Percentiles rank a stretch among this genome's conserved stretches.
phyloP scores from a whole-genome alignment of 2,329 filamentous ascomycete genomes.

The Epichloe typhina region DNA sequence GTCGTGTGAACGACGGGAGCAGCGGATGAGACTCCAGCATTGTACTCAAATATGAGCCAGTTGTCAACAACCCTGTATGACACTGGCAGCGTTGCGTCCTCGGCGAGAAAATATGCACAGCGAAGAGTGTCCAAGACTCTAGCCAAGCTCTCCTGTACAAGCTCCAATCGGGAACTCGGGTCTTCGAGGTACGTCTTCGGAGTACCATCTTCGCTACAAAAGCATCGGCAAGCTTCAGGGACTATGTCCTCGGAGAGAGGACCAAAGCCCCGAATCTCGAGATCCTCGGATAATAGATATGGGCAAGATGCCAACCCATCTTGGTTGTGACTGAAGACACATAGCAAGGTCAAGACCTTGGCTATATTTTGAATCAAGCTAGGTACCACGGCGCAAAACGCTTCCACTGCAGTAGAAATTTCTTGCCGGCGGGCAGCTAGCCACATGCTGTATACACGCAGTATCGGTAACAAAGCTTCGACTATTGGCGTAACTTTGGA shows the following conservation, averaged over 20 bases:
- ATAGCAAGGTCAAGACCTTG: slow-evolving; percentile 35
- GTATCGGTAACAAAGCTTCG: slow-evolving; percentile 33
- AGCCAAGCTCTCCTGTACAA: slow-evolving; percentile 27
- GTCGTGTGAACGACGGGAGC: not conserved
- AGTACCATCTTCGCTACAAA: slow-evolving; percentile 20
- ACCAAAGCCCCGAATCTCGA: slow-evolving; percentile 30
- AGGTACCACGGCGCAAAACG: slow-evolving; percentile 31
- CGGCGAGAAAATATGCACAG: slow-evolving; percentile 34
- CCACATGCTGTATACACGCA: slow-evolving; percentile 43
- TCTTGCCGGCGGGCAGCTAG: slow-evolving; percentile 33
- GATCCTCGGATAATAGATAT: slow-evolving; percentile 40
- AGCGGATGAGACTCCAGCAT: slow-evolving; percentile 5
- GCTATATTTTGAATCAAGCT: slow-evolving; percentile 34
- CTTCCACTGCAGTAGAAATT: slow-evolving; percentile 30
- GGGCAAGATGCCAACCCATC: slow-evolving; percentile 26
- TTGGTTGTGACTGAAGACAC: slow-evolving; percentile 27
- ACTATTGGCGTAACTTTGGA: slow-evolving; percentile 23
- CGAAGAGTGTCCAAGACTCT: slow-evolving; percentile 35
- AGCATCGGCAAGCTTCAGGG: slow-evolving; percentile 26
- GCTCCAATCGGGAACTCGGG: slow-evolving; percentile 17
- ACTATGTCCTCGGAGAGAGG: slow-evolving; percentile 27
- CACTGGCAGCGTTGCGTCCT: slow-evolving; percentile 27
- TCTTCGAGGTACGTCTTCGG: slow-evolving; percentile 26
- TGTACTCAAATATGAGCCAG: slow-evolving; percentile 22
- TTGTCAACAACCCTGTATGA: slow-evolving; percentile 14